These are phyloP conservation scores for Apiospora koreana DNA, from an alignment of 2,329 filamentous ascomycete genomes.

Conservation along the genomic window DNA sequence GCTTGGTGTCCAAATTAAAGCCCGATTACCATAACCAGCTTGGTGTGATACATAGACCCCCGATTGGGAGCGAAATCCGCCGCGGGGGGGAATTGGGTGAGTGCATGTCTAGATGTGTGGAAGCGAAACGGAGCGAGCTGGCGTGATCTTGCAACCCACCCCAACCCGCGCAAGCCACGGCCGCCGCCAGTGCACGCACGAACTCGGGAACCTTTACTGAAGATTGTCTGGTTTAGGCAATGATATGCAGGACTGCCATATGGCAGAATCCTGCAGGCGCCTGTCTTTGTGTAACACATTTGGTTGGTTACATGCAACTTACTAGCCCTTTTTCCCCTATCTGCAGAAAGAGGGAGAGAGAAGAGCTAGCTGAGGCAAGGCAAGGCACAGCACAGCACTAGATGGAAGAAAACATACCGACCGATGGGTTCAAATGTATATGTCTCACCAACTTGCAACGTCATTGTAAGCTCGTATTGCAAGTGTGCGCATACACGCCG, in stretches of 20 bases:
- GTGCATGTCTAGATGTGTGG: no score
- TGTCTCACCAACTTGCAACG: neutral
- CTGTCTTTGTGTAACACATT: neutral
- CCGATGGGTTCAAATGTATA: no score
- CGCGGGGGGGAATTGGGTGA: neutral
- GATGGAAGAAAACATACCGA: no score
- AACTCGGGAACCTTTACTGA: neutral
- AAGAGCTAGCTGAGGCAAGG: no score
- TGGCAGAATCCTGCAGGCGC: neutral
- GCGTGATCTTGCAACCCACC: neutral
- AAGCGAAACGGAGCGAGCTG: neutral
- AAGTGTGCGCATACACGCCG: neutral
- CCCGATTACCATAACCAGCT: no score
- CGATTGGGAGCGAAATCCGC: neutral
- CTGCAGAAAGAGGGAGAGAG: no score
- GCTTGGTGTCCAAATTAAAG: neutral
- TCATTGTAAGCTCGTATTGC: neutral
- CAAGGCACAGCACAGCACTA: no score
- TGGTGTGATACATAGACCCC: neutral
- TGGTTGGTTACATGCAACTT: neutral
- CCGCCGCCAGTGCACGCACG: neutral
- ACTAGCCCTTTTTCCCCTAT: no score
- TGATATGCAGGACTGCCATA: slow-evolving; percentile 5
- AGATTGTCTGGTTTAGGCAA: neutral
- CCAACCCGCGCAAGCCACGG: neutral